phyloP scores from a whole-genome alignment of 169 alveolate species.

The Pseudocohnilembus persalinus region DNA sequence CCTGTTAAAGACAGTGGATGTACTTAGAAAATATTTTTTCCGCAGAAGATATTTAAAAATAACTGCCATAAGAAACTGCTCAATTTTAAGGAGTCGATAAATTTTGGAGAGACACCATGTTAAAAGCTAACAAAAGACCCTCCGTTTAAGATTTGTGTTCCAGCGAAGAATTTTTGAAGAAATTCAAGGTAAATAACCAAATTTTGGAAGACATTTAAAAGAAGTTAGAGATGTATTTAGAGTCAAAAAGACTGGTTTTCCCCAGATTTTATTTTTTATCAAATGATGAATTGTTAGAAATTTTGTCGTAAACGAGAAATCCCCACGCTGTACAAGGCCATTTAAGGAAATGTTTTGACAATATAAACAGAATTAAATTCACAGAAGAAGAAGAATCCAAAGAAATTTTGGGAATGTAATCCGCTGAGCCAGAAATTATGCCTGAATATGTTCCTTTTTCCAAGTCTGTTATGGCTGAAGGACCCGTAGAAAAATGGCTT shows the following conservation, averaged over 20 bases:
- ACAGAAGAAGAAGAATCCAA: conserved; percentile 67
- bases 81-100: conserved; percentile 90
- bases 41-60: conserved; percentile 93
- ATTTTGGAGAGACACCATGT: conserved; percentile 89
- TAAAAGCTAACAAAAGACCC: conserved; percentile 74
- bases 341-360: conserved; percentile 89
- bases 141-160: conserved; percentile 75
- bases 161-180: conserved; percentile 72
- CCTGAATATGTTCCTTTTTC: conserved; percentile 67
- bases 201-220: conserved; percentile 85
- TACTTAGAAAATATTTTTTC: conserved; percentile 90
- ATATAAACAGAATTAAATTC: conserved; percentile 81
- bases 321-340: conserved; percentile 88
- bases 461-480: conserved; percentile 81
- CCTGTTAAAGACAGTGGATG: conserved; percentile 89
- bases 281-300: conserved; percentile 87
- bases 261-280: conserved; percentile 90
- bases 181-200: conserved; percentile 73
- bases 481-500: conserved; percentile 89
- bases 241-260: conserved; percentile 89
- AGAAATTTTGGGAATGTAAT: conserved; percentile 80
- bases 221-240: conserved; percentile 83
- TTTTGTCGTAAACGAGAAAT: conserved; percentile 85
- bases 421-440: conserved; percentile 80
- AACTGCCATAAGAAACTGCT: conserved; percentile 88